Evolutionary conservation across 169 alveolate genomes (phyloP), one percentile per base, ranked within the genome.

Genomic region (Plasmodium ovale): DNA sequence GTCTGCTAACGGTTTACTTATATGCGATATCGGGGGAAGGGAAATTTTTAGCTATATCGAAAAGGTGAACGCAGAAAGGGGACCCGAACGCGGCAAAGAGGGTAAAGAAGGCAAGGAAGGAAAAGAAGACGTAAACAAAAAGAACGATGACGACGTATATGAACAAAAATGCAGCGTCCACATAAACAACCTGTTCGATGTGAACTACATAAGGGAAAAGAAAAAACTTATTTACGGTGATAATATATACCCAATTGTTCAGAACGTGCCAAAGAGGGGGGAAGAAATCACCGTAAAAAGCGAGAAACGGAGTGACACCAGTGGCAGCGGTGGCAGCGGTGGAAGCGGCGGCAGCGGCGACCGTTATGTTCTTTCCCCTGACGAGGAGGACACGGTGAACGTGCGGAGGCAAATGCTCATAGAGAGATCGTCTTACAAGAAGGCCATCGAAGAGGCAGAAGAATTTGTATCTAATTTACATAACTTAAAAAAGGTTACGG

Each of bases 351-450:
- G 27, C 47, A 42, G 60, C 65, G n/a, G 69, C 25, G 12, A 4
- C 9, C 9, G 42, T 3, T 27, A 39, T 35, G 58, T 29, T n/a
- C 6, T 9, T 2, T 14, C 12, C 33, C 7, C 3, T 16, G 14
- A 64, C 21, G 4, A 16, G 31, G 79, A 68, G 23, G 62, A 23
- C 3, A n/a, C 6, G 5, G 56, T 37, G 12, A 92, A 87, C 39
- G 58, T 72, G 49, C 84, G 93, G 35, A 87, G 96, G 49, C 96
- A 93, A 68, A 87, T 88, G 65, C 49, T 93, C 27, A 93, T 93
- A 19, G 96, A 82, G 58, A 53, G 90, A 58, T 82, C 79, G 4
- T 82, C 90, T 10, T 82, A 82, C 35, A 69, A 82, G 29, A 82
- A 82, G 29, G 90, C 90, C 21, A 82, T 82, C 31, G 90, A 82